Evolutionary conservation across 148 eudicot species (phyloP), one percentile per base, ranked within the genome.

Genomic region (Vaccinium corymbosum): DNA sequence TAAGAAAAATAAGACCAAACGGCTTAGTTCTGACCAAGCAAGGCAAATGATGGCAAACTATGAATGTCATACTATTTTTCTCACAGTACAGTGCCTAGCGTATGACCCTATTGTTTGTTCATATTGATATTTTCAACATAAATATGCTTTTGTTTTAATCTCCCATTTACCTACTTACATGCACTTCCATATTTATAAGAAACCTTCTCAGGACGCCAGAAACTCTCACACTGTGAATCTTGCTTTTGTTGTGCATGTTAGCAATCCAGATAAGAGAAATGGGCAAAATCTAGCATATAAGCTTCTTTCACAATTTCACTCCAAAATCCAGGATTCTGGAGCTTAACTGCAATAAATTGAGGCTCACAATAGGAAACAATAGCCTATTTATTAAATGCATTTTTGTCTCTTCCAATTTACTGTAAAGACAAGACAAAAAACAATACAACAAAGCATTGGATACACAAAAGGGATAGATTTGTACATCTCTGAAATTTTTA

Each of bases 181-280:
- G 66, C 66, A 59, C 66, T 20, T 59, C 7, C 62, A 17, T 59
- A 59, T 3, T 17, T 16, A 17, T 16, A 59, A 20, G 22, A 16
- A 20, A 59, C 66, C 66, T 4, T 59, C 66, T 19, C n/a, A 1
- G 1, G 66, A n/a, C 20, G 66, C 66, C 20, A 59, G 25, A 5
- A 4, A 22, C 29, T 22, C 70, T 25, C 73, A 68, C 73, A 29
- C 14, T 0, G 27, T 25, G 32, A 68, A 16, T 25, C 42, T 12
- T 68, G 15, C 16, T 25, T 25, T 68, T 12, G 27, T 68, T 25
- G 73, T 68, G 73, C 73, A 68, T 3, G 32, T 12, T 27, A 14
- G 73, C 32, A 68, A 68, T 68, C 16, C 25, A 68, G 73, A 29
- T 14, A 68, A 68, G 73, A 68, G 73, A 68, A 64, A 68, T 68